Evolutionary conservation across 305 asterid genomes (phyloP), one percentile per base, ranked within the genome.

Genomic region (Fraxinus baroniana): DNA sequence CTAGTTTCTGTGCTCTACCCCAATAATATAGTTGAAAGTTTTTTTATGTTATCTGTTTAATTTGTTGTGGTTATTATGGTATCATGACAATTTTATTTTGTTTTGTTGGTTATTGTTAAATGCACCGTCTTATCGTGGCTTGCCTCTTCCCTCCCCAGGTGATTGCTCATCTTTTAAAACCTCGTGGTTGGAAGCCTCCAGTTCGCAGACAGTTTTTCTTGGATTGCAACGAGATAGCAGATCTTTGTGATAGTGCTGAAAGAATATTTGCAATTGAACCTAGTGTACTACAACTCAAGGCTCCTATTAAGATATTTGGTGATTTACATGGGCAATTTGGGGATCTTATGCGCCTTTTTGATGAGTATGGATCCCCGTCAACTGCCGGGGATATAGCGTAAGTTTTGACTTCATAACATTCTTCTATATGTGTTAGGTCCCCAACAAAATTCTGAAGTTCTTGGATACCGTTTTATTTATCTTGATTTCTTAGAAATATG

Each of bases 171-270:
- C 98, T 97, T 81, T 79, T 97, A 78, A 95, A 95, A 86, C 99
- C 99, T 82, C 99, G 99, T 84, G 99, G 99, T 76, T 97, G 99
- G 99, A 97, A 95, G 89, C 99, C 98, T 81, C 99, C 99, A 26
- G 99, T 97, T 78, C 92, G 91, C 55, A 91, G 99, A 39, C 98
- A 97, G 81, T 97, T 95, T 89, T 97, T 97, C 93, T 86, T 97
- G 92, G 99, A 95, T 81, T 97, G 97, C 94, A 94, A 94, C 83
- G 99, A 97, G 93, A 90, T 97, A 79, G 97, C 98, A 78, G 99
- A 97, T 93, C 99, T 97, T 83, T 97, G 99, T 86, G 99, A 97
- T 80, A 88, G 93, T 84, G 97, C 99, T 66, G 99, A 97, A 88
- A 91, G 95, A 85, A 92, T 97, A 89, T 95, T 97, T 91, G 85